Percentiles rank a stretch among this genome's conserved stretches.
Evolutionary conservation across 306 rosid genomes (phyloP).

Genomic region (Citrullus mucosospermus): DNA sequence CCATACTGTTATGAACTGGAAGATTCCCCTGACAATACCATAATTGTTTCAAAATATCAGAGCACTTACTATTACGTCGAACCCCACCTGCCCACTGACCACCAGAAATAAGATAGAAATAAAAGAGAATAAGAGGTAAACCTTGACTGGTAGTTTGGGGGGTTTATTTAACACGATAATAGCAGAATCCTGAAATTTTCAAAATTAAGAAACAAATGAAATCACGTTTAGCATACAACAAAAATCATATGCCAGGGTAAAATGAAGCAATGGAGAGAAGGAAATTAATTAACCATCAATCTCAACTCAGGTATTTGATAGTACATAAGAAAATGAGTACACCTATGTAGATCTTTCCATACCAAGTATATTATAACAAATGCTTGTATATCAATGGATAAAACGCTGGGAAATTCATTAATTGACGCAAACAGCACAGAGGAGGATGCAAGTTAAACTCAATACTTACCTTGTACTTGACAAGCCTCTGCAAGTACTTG

Average conservation of each 20-base stretch:
- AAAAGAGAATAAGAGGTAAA: constrained; percentile 12
- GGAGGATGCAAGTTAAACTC: neutral
- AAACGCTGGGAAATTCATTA: neutral
- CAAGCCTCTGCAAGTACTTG: constrained; percentile 80
- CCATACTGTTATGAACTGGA: constrained; percentile 93
- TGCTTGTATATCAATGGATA: neutral
- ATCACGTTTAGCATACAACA: constrained; percentile 3
- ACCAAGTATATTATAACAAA: neutral
- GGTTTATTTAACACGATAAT: constrained; percentile 84
- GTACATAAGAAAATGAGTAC: neutral
- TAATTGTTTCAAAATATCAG: constrained; percentile 14
- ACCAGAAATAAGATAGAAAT: neutral
- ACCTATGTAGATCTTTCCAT: neutral
- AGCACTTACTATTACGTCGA: constrained; percentile 1
- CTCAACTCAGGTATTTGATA: neutral
- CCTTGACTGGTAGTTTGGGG: constrained; percentile 89
- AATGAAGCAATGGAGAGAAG: neutral
- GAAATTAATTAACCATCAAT: neutral
- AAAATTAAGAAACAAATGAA: neutral
- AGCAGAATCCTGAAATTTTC: constrained; percentile 58
- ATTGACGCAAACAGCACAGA: constrained; percentile 5
- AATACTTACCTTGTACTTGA: constrained; percentile 66
- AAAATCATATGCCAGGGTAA: neutral
- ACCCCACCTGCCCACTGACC: neutral
- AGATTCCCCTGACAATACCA: constrained; percentile 63